Conservation (phyloP, 2,329 filamentous ascomycete genomes). For the Coniosporium tulheliwenetii region DNA sequence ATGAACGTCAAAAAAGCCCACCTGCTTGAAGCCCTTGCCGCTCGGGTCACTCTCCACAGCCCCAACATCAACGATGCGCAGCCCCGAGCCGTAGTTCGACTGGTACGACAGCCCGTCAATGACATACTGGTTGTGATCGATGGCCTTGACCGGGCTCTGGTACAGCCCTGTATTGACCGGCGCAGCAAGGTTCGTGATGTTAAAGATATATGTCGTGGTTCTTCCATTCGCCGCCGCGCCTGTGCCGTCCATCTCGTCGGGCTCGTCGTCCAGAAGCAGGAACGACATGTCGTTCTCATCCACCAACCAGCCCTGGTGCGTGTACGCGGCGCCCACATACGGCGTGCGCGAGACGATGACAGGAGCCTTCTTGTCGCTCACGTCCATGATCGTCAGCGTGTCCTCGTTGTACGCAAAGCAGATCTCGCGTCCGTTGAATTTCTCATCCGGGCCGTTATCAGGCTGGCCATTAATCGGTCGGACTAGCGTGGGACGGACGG, state of each 20-base stretch:
- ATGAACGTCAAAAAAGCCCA: conserved; percentile 18
- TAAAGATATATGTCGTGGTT: conserved; percentile 35
- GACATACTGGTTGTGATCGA: conserved; percentile 36
- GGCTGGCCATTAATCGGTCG: conserved; percentile 49
- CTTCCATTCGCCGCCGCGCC: conserved; percentile 22
- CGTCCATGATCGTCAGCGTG: conserved; percentile 35
- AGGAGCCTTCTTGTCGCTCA: conserved; percentile 31
- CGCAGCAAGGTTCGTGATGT: conserved; percentile 25
- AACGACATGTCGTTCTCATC: conserved; percentile 27
- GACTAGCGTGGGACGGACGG: too few species aligned
- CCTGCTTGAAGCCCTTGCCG: conserved; percentile 15
- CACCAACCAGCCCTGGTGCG: conserved; percentile 37
- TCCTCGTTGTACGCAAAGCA: conserved; percentile 43
- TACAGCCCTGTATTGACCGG: conserved; percentile 29
- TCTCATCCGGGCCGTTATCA: conserved; percentile 33
- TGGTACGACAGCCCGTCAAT: conserved; percentile 30
- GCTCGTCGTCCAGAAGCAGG: conserved; percentile 36
- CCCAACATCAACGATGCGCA: conserved; percentile 19
- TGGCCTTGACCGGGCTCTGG: conserved; percentile 22
- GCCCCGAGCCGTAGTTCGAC: conserved; percentile 35
- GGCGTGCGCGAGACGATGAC: conserved; percentile 36
- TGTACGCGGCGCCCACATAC: conserved; percentile 42
- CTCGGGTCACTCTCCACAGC: conserved; percentile 15
- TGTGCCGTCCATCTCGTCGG: conserved; percentile 28
- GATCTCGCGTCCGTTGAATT: conserved; percentile 34